Evolutionary conservation across 495 filamentous ascomycete genomes (phyloP), one percentile per base, ranked within the genome.

Genomic region (Podospora sp.): DNA sequence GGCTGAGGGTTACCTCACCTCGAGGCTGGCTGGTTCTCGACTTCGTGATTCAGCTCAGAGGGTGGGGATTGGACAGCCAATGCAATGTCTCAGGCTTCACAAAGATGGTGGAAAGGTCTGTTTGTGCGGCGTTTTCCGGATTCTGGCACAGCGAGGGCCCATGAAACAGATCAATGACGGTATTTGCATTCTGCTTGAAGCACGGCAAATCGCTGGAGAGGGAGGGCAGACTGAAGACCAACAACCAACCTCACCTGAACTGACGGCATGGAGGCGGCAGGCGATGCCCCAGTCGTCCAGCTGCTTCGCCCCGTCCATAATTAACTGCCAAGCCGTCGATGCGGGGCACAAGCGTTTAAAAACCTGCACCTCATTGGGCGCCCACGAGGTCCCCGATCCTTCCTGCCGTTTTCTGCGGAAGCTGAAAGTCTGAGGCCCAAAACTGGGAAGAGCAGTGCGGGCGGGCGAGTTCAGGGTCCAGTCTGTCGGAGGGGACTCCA

Each of bases 231-330:
- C 9, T 6, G 40, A 14, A 14, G 12, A 46, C 14, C 11, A 18
- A 12, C 40, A 18, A 46, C 5, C 29, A 33, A 33, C 29, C 29
- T 46, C 40, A 12, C 11, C 16, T 46, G 11, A 46, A 18, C 40
- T 46, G 25, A 52, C 12, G 35, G 27, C 21, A 50, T 59, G 33
- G 56, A 60, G 40, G 40, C 16, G 40, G 40, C 40, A 6, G 40
- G 40, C 40, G 40, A 12, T 46, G 40, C 40, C 33, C 40, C 40
- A 46, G 40, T 46, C 40, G 40, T 16, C 27, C 12, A n/a, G n/a
- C 22, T 59, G 58, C 65, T 61, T 62, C 65, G 65, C 65, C 64
- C 25, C n/a, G 57, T 57, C 61, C 66, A 60, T 29, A 61, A 65
- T 68, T 68, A 68, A 61, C 66, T 59, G 62, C 62, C 12, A 63